Evolutionary conservation across 306 rosid genomes (phyloP).

Genomic region (Corylus heterophylla): DNA sequence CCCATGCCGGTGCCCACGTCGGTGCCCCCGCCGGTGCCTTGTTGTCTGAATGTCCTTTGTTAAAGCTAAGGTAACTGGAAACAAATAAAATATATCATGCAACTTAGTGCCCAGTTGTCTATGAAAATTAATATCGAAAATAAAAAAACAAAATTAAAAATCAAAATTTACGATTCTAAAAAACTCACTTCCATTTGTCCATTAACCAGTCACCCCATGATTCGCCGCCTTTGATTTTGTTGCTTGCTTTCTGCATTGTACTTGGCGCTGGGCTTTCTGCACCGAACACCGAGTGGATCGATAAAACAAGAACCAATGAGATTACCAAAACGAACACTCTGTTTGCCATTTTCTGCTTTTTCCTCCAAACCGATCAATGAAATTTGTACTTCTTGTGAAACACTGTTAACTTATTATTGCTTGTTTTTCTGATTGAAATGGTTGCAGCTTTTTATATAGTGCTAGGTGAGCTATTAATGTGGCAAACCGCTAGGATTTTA

Average conservation of each 20-base stretch:
- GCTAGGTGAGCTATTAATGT: not conserved
- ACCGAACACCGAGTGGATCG: constrained; percentile 22
- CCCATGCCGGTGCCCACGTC: not conserved
- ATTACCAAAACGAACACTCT: constrained; percentile 21
- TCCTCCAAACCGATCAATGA: not conserved
- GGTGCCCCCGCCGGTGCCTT: constrained; percentile 9
- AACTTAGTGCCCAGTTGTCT: not conserved
- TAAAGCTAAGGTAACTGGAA: not conserved
- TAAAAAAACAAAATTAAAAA: too few species aligned
- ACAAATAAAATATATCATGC: not conserved
- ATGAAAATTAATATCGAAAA: too few species aligned
- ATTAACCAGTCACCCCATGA: constrained; percentile 23
- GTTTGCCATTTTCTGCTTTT: constrained; percentile 30
- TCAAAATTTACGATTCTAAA: too few species aligned
- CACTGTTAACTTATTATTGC: too few species aligned
- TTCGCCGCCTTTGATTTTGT: not conserved
- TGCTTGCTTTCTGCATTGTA: not conserved
- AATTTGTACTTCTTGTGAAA: not conserved
- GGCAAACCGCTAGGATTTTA: too few species aligned
- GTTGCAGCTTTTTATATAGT: not conserved
- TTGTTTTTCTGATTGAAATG: not conserved
- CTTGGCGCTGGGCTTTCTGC: constrained; percentile 9
- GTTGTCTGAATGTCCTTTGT: not conserved
- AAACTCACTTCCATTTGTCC: not conserved
- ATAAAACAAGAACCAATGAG: constrained; percentile 21